These are phyloP conservation scores for Elsinoe fawcettii DNA, from an alignment of 2,329 filamentous ascomycete species.

Conservation along the genomic window DNA sequence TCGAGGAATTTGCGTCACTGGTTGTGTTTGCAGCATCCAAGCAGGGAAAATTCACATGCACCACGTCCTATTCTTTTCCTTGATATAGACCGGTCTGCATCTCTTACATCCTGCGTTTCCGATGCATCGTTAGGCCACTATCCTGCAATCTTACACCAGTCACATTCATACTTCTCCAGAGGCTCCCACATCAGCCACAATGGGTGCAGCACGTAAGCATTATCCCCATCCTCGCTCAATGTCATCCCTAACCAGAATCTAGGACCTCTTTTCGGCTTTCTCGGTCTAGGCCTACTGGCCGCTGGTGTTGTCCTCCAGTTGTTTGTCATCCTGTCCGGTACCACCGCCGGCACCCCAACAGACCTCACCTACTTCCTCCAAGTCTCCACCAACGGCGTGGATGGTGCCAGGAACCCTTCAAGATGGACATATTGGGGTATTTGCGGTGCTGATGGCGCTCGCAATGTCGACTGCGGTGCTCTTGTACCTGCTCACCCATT, in stretches of 20 bases:
- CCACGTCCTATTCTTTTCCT: background rate
- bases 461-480: conserved; percentile 55
- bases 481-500: conserved; percentile 58
- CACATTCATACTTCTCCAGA: background rate
- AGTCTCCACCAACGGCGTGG: conserved; percentile 61
- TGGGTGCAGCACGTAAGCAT: conserved; percentile 5
- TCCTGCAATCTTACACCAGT: background rate
- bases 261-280: conserved; percentile 43
- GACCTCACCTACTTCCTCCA: conserved; percentile 78
- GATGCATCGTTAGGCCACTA: background rate
- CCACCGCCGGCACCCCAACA: conserved; percentile 48
- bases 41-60: background rate
- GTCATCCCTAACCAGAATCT: conserved; percentile 12
- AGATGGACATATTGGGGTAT: conserved; percentile 91
- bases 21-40: background rate
- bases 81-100: background rate
- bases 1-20: conserved; percentile 11
- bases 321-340: conserved; percentile 56
- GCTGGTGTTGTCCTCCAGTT: conserved; percentile 57
- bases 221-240: background rate
- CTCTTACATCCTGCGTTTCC: conserved; percentile 8
- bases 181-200: background rate
- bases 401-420: conserved; percentile 51
- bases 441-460: conserved; percentile 53
- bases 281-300: conserved; percentile 55